Percentiles rank a stretch among this genome's conserved stretches.
Conservation (phyloP, 148 eudicot species). For the Amaranthus hypochondriacus region DNA sequence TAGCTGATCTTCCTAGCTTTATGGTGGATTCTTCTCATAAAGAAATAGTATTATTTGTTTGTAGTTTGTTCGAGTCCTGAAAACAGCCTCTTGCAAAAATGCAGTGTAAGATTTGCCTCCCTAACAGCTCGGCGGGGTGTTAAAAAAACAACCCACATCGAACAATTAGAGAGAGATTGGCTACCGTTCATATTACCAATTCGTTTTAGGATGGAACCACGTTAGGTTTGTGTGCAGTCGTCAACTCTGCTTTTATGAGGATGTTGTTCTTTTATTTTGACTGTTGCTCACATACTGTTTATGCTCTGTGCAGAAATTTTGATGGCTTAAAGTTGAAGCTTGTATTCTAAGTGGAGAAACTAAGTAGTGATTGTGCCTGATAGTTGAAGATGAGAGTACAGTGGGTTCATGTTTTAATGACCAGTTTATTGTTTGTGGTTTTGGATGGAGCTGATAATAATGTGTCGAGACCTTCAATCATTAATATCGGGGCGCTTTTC, state of each 20-base stretch:
- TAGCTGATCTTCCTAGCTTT: not conserved
- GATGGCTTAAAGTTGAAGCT: constrained; percentile 19
- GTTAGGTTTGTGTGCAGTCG: too few relatives aligned
- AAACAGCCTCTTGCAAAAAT: too few relatives aligned
- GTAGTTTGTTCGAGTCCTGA: too few relatives aligned
- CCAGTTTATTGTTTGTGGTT: constrained; percentile 28
- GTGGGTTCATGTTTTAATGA: constrained; percentile 29
- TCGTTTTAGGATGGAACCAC: too few relatives aligned
- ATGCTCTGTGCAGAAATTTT: constrained; percentile 2
- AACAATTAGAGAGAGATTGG: too few relatives aligned
- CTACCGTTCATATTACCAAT: too few relatives aligned
- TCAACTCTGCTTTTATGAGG: not conserved
- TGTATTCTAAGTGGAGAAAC: not conserved
- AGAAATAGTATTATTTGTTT: too few relatives aligned
- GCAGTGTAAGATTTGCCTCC: too few relatives aligned
- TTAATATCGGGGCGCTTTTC: constrained; percentile 82
- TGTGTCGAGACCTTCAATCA: constrained; percentile 60
- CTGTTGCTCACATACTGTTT: constrained; percentile 15
- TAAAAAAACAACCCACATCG: too few relatives aligned
- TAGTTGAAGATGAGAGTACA: constrained; percentile 34
- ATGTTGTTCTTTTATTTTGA: not conserved
- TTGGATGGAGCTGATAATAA: constrained; percentile 40
- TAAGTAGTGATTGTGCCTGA: constrained; percentile 18
- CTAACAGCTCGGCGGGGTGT: too few relatives aligned
- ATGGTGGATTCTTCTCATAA: not conserved